phyloP scores from a whole-genome alignment of 2,329 filamentous ascomycete genomes.

The Talaromyces sp. region DNA sequence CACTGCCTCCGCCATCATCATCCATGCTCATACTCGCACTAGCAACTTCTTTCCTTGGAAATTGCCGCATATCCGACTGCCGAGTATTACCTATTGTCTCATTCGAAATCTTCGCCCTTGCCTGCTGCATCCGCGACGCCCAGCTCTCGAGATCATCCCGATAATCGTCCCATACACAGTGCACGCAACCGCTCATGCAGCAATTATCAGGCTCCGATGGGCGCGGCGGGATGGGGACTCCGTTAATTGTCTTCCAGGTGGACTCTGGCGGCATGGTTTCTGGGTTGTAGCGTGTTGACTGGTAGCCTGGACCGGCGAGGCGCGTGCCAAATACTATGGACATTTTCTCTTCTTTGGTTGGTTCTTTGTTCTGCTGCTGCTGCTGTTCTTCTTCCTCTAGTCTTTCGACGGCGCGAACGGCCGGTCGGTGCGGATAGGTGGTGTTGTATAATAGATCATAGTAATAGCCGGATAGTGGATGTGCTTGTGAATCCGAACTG shows the following conservation, averaged over 20 bases:
- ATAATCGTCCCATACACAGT: constrained; percentile 93
- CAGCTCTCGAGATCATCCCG: constrained; percentile 90
- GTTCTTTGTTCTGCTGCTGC: no score
- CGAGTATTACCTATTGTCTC: constrained; percentile 7
- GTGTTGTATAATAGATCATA: constrained; percentile 31
- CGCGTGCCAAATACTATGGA: constrained; percentile 76
- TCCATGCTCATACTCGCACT: constrained; percentile 61
- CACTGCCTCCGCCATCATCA: constrained; percentile 71
- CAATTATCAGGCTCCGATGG: constrained; percentile 94
- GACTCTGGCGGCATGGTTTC: constrained; percentile 54
- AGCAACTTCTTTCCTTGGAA: constrained; percentile 35
- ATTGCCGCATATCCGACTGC: constrained; percentile 27
- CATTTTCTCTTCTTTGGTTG: constrained; percentile 41
- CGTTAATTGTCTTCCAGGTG: constrained; percentile 58
- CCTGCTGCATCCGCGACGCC: constrained; percentile 60
- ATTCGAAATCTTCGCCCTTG: constrained; percentile 37
- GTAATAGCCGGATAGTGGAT: constrained; percentile 40
- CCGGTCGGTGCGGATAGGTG: constrained; percentile 13
- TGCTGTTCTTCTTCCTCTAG: not conserved
- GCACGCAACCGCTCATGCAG: constrained; percentile 97
- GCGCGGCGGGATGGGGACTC: constrained; percentile 73
- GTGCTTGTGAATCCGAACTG: constrained; percentile 22
- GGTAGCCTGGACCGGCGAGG: constrained; percentile 66
- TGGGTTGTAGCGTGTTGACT: constrained; percentile 51
- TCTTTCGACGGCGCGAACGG: not conserved